Percentiles rank a stretch among this genome's conserved stretches.
Evolutionary conservation across 1,284 basidiomycete genomes (phyloP).

Genomic region (Puccinia horiana): DNA sequence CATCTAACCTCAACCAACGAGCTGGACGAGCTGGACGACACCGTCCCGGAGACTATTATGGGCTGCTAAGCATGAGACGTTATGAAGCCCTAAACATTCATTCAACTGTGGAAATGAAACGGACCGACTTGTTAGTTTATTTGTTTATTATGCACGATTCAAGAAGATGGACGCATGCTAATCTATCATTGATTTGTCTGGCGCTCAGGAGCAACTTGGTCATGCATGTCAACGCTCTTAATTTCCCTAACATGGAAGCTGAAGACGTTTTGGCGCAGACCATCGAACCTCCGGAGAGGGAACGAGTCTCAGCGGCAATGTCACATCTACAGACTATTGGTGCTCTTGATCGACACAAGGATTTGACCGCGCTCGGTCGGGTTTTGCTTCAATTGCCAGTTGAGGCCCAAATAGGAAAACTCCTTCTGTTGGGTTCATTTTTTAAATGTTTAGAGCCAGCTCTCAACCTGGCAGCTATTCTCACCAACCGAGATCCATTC

Average conservation of each 20-base stretch:
- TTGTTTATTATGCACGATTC: not conserved
- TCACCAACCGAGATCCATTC: conserved; percentile 89
- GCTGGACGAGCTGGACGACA: conserved; percentile 93
- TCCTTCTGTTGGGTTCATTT: conserved; percentile 86
- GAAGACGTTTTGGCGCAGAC: conserved; percentile 81
- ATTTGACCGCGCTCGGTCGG: conserved; percentile 81
- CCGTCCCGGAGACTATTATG: conserved; percentile 86
- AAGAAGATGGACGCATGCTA: not conserved
- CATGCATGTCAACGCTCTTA: conserved; percentile 96
- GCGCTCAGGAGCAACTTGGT: conserved; percentile 80
- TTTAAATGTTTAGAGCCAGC: conserved; percentile 91
- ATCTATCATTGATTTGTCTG: conserved; percentile 58
- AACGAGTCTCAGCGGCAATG: conserved; percentile 79
- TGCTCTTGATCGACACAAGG: conserved; percentile 75
- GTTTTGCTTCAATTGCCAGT: conserved; percentile 86
- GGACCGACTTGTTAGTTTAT: conserved; percentile 58
- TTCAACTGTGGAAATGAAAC: conserved; percentile 94
- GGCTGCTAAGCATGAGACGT: conserved; percentile 72
- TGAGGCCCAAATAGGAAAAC: conserved; percentile 83
- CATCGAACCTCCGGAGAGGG: conserved; percentile 84
- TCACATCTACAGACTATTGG: conserved; percentile 80
- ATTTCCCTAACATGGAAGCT: conserved; percentile 81
- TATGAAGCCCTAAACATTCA: conserved; percentile 72
- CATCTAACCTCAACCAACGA: conserved; percentile 89
- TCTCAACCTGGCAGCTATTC: conserved; percentile 81